Evolutionary conservation across 345 rosid genomes (phyloP).

Genomic region (Arabidopsis thaliana): DNA sequence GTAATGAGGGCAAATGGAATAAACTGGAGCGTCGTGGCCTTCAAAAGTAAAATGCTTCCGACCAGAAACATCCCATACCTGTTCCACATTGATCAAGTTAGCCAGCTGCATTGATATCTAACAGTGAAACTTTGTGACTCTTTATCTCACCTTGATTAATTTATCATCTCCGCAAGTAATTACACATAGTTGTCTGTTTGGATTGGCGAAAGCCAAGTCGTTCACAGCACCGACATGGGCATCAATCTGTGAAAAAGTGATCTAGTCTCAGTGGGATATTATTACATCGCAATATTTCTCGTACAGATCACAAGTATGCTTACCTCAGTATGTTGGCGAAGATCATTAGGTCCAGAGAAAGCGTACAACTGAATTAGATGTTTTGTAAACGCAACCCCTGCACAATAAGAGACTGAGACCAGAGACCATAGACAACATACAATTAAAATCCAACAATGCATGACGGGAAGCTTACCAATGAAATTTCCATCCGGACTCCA

Average conservation of each 20-base stretch:
- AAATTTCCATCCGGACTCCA: slow-evolving; percentile 76
- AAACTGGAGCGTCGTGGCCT: slow-evolving; percentile 90
- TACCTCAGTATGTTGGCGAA: slow-evolving; percentile 69
- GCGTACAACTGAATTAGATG: slow-evolving; percentile 69
- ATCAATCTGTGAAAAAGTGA: slow-evolving; percentile 63
- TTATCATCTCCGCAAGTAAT: slow-evolving; percentile 95
- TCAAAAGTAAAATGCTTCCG: slow-evolving; percentile 67
- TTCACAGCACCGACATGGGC: slow-evolving; percentile 88
- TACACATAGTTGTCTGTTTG: slow-evolving; percentile 76
- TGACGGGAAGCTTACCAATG: slow-evolving; percentile 55
- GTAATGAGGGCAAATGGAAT: slow-evolving; percentile 90
- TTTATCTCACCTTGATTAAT: slow-evolving; percentile 68
- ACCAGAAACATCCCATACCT: slow-evolving; percentile 86
- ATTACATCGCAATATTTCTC: background rate
- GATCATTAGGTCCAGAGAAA: slow-evolving; percentile 55
- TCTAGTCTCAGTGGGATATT: slow-evolving; percentile 28
- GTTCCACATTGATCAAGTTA: slow-evolving; percentile 50
- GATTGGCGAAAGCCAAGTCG: slow-evolving; percentile 88
- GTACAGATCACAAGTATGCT: slow-evolving; percentile 29
- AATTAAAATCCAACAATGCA: slow-evolving; percentile 7
- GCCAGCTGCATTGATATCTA: slow-evolving; percentile 19
- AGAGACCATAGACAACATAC: slow-evolving; percentile 7
- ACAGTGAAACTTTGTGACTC: slow-evolving; percentile 2
- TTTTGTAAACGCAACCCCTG: slow-evolving; percentile 75
- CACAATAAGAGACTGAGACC: slow-evolving; percentile 40